These are phyloP conservation scores for Helichrysum umbraculigerum DNA, from an alignment of 129 eudicot species.

Conservation along the genomic window DNA sequence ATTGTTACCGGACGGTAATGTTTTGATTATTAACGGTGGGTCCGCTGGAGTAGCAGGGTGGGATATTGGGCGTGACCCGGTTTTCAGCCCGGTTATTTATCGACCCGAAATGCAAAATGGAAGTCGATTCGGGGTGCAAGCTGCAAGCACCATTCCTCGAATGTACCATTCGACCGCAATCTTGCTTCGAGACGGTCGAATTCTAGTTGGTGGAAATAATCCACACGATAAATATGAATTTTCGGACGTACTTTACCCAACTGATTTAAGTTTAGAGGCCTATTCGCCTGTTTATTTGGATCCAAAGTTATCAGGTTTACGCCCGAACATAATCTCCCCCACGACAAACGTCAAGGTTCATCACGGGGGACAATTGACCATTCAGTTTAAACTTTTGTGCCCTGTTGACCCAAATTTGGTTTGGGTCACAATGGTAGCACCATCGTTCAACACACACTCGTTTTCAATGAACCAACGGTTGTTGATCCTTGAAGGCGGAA, in stretches of 20 bases:
- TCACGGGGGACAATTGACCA: constrained; percentile 35
- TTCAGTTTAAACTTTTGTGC: constrained; percentile 44
- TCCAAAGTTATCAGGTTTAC: constrained; percentile 30
- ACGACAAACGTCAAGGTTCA: constrained; percentile 28
- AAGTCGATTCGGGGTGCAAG: constrained; percentile 51
- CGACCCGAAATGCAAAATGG: constrained; percentile 34
- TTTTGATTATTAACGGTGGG: constrained; percentile 65
- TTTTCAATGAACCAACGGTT: constrained; percentile 83
- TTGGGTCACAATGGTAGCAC: constrained; percentile 73
- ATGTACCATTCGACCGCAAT: constrained; percentile 72
- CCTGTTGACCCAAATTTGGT: constrained; percentile 34
- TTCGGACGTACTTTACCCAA: constrained; percentile 50
- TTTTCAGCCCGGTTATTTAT: constrained; percentile 54
- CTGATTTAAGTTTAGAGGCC: constrained; percentile 76
- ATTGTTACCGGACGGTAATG: constrained; percentile 56
- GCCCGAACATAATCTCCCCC: constrained; percentile 58
- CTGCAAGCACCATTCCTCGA: constrained; percentile 49
- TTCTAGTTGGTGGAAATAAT: constrained; percentile 69
- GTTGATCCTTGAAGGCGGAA: constrained; percentile 43
- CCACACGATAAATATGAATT: constrained; percentile 62
- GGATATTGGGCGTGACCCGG: constrained; percentile 66
- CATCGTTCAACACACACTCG: constrained; percentile 80
- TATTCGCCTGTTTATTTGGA: constrained; percentile 66
- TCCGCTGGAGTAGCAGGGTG: constrained; percentile 67
- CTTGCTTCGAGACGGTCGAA: constrained; percentile 65